A percentile compares a stretch with the other conserved stretches of the same genome.
Conservation (phyloP, 306 rosid species). For the Purshia tridentata region DNA sequence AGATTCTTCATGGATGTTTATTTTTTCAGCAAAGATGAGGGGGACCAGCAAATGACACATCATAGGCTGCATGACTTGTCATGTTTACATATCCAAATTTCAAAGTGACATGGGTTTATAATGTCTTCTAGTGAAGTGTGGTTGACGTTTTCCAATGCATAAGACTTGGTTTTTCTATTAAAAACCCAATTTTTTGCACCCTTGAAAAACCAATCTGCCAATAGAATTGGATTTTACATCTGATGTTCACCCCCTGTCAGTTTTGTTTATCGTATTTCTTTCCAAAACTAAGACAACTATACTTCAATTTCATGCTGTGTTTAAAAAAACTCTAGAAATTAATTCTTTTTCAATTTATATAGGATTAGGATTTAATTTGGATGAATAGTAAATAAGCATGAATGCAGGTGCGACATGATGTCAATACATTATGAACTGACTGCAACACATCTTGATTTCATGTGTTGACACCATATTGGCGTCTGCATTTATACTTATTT, state of each 20-base stretch:
- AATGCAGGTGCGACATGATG: too few species aligned
- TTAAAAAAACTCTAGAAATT: neutral
- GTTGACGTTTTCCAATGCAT: conserved; percentile 10
- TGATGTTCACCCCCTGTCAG: conserved; percentile 2
- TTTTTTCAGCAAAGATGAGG: neutral
- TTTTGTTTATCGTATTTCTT: neutral
- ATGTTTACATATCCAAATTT: neutral
- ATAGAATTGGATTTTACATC: conserved; percentile 1
- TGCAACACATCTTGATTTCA: too few species aligned
- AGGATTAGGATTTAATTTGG: too few species aligned
- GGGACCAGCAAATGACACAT: conserved; percentile 4
- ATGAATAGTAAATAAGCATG: too few species aligned
- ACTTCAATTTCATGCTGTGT: neutral
- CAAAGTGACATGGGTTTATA: neutral
- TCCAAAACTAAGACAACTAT: neutral
- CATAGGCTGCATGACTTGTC: neutral
- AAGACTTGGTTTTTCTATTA: neutral
- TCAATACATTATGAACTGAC: too few species aligned
- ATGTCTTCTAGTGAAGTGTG: conserved; percentile 10
- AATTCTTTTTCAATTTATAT: neutral
- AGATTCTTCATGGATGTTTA: neutral
- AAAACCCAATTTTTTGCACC: neutral
- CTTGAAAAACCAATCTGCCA: neutral
- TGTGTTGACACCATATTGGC: too few species aligned
- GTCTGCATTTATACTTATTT: too few species aligned